Conservation (phyloP, 208 protist species). For the Crithidia thermophila region DNA sequence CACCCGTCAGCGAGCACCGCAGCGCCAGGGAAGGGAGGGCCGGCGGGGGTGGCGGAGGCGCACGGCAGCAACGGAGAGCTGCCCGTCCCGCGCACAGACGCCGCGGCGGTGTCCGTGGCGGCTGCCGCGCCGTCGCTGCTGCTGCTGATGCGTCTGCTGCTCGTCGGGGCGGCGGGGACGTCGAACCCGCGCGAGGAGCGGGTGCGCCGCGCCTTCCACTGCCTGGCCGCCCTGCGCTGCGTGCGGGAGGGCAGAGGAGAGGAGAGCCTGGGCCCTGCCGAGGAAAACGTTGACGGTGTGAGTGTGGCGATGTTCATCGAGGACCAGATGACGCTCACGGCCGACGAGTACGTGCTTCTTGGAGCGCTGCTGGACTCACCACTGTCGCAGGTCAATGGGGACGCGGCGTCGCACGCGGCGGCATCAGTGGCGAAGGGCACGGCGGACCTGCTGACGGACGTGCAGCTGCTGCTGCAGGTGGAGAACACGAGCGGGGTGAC, state of each 20-base stretch:
- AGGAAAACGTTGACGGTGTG: slow-evolving; percentile 1
- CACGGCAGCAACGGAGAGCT: too few relatives aligned
- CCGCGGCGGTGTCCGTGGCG: neutral
- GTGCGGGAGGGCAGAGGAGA: slow-evolving; percentile 1
- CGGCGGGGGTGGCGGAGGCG: too few relatives aligned
- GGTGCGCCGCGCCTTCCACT: slow-evolving; percentile 21
- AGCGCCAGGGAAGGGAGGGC: too few relatives aligned
- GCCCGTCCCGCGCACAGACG: neutral
- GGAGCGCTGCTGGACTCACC: slow-evolving; percentile 9
- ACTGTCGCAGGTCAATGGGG: neutral
- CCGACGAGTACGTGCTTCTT: slow-evolving; percentile 15
- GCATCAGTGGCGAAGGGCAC: neutral
- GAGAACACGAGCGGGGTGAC: slow-evolving; percentile 50
- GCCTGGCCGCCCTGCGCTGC: slow-evolving; percentile 20
- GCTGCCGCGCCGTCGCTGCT: neutral
- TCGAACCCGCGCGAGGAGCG: slow-evolving; percentile 18
- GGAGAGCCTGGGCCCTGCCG: neutral
- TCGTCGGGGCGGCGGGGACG: slow-evolving; percentile 7
- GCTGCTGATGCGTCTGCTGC: slow-evolving; percentile 15
- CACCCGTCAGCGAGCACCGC: neutral
- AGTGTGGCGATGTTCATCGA: slow-evolving; percentile 14
- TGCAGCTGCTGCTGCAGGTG: slow-evolving; percentile 61
- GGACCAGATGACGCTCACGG: slow-evolving; percentile 28
- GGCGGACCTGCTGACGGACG: slow-evolving; percentile 25
- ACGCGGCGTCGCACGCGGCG: neutral